Conservation (phyloP, 1,139 yeast species). For the Sugiyamaella xylanicola region DNA sequence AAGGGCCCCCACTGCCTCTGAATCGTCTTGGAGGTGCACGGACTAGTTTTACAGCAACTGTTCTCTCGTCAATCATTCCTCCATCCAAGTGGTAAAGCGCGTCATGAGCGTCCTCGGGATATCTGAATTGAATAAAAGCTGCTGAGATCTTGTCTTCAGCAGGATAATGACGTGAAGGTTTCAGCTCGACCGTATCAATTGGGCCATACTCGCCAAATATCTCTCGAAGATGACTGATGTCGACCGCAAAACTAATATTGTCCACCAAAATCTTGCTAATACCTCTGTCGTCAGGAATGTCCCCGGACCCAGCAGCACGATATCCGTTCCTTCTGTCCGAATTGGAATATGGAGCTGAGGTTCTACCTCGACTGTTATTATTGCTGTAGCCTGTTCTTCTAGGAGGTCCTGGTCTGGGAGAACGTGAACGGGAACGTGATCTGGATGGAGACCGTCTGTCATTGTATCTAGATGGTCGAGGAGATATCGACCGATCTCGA, state of each 20-base stretch:
- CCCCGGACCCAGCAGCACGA: constrained; percentile 11
- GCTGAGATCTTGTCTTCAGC: constrained; percentile 20
- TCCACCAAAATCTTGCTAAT: constrained; percentile 29
- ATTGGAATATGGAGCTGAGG: constrained; percentile 9
- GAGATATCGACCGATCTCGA: not conserved
- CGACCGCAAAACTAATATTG: constrained; percentile 29
- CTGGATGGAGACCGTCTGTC: constrained; percentile 24
- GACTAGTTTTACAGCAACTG: constrained; percentile 27
- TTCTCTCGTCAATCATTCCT: constrained; percentile 34
- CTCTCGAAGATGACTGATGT: constrained; percentile 33
- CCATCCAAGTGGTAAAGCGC: constrained; percentile 34
- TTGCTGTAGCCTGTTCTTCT: not conserved
- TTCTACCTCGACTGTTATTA: not conserved
- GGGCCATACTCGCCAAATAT: constrained; percentile 36
- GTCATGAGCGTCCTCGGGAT: constrained; percentile 32
- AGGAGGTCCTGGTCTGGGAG: constrained; percentile 10
- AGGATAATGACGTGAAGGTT: constrained; percentile 15
- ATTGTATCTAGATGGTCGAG: constrained; percentile 3
- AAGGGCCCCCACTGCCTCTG: constrained; percentile 8
- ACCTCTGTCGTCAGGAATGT: constrained; percentile 13
- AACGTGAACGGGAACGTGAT: constrained; percentile 21
- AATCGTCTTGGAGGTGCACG: constrained; percentile 22
- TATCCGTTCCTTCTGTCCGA: constrained; percentile 9
- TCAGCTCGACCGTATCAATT: constrained; percentile 30
- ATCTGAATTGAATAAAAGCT: constrained; percentile 28